Percentiles rank a stretch among this genome's conserved stretches.
phyloP scores from a whole-genome alignment of 768 basidiomycete species.

The Mrakia gelida region DNA sequence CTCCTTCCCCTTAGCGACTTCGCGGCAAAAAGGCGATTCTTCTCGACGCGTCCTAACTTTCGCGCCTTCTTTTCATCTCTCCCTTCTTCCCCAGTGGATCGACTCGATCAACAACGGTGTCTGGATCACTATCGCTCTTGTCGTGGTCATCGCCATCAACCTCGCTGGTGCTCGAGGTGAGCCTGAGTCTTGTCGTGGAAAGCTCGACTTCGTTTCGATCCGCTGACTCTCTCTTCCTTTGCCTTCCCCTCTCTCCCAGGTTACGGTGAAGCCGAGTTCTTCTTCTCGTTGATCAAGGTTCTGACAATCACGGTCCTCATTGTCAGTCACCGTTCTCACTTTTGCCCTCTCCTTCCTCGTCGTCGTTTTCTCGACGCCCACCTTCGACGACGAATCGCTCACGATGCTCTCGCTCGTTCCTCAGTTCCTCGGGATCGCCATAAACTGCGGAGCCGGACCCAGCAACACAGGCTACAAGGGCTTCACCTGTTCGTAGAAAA shows the following conservation, averaged over 20 bases:
- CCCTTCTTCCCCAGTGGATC: conserved; percentile 35
- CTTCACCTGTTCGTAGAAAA: conserved; percentile 51
- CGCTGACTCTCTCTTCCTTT: too few relatives aligned
- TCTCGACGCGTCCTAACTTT: neutral
- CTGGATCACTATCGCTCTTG: conserved; percentile 74
- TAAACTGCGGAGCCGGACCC: conserved; percentile 87
- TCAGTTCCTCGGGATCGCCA: conserved; percentile 61
- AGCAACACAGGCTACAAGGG: conserved; percentile 52
- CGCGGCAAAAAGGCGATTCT: neutral
- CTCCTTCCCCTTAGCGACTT: too few relatives aligned
- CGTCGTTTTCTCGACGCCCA: too few relatives aligned
- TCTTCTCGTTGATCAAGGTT: conserved; percentile 88
- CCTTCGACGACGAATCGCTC: too few relatives aligned
- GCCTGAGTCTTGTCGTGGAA: too few relatives aligned
- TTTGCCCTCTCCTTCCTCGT: too few relatives aligned
- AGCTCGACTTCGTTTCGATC: too few relatives aligned
- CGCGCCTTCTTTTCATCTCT: too few relatives aligned
- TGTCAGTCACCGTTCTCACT: too few relatives aligned
- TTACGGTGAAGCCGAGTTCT: conserved; percentile 52
- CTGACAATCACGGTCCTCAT: conserved; percentile 50
- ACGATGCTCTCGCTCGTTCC: too few relatives aligned
- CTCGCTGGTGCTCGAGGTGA: conserved; percentile 38
- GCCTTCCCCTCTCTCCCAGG: neutral
- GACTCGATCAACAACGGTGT: conserved; percentile 59
- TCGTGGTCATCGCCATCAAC: conserved; percentile 63